Conservation (phyloP, 148 eudicot species). For the Rheum nobile region DNA sequence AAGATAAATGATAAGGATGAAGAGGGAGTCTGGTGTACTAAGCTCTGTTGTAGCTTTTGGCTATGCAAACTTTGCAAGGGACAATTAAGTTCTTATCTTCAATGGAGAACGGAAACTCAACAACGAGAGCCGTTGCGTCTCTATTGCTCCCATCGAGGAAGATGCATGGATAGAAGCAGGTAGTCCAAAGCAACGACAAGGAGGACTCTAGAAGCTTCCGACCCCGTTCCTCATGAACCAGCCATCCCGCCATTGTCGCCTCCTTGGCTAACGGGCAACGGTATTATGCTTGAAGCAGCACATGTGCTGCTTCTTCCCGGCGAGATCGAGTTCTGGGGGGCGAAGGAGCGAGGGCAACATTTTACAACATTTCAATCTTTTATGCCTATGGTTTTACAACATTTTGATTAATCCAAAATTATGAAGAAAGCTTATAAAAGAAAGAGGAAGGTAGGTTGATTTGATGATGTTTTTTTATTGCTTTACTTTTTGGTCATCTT, state of each 20-base stretch:
- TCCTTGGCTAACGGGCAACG: conserved; percentile 28
- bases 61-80: conserved; percentile 31
- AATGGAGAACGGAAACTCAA: conserved; percentile 40
- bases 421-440: too few relatives aligned
- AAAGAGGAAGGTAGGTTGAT: too few relatives aligned
- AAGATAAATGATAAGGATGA: too few relatives aligned
- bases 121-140: conserved; percentile 24
- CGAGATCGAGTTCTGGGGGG: too few relatives aligned
- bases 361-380: too few relatives aligned
- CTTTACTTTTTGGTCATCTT: too few relatives aligned
- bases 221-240: conserved; percentile 22
- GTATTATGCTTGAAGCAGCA: conserved; percentile 18
- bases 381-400: too few relatives aligned
- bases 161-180: conserved; percentile 22
- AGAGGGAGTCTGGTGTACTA: conserved; percentile 70
- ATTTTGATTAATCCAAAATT: too few relatives aligned
- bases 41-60: conserved; percentile 52
- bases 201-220: conserved; percentile 29
- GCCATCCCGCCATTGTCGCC: conserved; percentile 81
- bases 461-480: too few relatives aligned
- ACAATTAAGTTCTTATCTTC: conserved; percentile 50
- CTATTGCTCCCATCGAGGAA: conserved; percentile 34
- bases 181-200: conserved; percentile 46
- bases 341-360: background rate
- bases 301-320: background rate